Conservation (phyloP, 2,329 filamentous ascomycete genomes). For the Bipolaris victoriae region DNA sequence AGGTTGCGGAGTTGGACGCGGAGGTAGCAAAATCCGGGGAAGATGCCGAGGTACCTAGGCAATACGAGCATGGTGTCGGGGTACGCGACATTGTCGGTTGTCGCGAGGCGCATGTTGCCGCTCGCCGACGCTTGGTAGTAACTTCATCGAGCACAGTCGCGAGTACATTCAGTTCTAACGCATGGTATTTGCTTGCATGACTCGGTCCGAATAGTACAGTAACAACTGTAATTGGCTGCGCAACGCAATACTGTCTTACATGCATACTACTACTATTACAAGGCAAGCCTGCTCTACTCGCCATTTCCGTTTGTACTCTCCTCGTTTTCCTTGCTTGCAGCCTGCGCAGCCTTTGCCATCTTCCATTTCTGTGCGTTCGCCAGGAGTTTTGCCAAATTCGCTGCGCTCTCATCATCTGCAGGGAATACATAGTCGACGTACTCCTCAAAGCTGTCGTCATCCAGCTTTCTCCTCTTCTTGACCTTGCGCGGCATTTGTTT, state of each 20-base stretch:
- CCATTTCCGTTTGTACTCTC: slow-evolving; percentile 1
- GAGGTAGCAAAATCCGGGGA: slow-evolving; percentile 34
- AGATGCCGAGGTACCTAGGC: slow-evolving; percentile 34
- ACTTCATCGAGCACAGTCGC: no score
- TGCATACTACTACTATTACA: not conserved
- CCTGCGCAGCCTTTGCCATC: slow-evolving; percentile 54
- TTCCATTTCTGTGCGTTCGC: slow-evolving; percentile 91
- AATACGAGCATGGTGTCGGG: not conserved
- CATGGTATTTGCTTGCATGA: not conserved
- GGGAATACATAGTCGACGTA: slow-evolving; percentile 98
- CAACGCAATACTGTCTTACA: not conserved
- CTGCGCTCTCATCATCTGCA: slow-evolving; percentile 85
- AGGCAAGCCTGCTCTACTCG: not conserved
- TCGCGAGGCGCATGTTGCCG: not conserved
- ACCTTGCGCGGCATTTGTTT: slow-evolving; percentile 92
- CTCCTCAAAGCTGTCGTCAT: slow-evolving; percentile 94
- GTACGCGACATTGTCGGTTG: slow-evolving; percentile 4
- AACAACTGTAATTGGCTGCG: not conserved
- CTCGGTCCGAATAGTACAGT: not conserved
- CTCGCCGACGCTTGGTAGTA: not conserved
- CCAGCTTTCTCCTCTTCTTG: slow-evolving; percentile 89
- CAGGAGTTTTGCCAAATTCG: slow-evolving; percentile 81
- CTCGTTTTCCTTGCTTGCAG: slow-evolving; percentile 14
- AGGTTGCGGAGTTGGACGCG: slow-evolving; percentile 28
- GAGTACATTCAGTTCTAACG: not conserved